Conservation (phyloP, 768 basidiomycete species). For the Chiua virens region DNA sequence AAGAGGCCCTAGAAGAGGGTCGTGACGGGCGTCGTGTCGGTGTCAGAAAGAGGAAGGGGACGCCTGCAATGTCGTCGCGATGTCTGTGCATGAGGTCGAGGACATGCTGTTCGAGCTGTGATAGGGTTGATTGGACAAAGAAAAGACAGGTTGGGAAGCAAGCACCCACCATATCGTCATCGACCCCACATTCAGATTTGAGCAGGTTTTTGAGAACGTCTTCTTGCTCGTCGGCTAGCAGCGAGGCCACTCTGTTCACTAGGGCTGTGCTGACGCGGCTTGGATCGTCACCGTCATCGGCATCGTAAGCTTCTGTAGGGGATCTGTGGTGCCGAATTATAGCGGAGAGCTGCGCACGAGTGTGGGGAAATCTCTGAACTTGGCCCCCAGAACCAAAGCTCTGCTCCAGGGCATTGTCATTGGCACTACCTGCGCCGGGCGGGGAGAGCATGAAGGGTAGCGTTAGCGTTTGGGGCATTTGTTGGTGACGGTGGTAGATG, state of each 20-base stretch:
- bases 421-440: constrained; percentile 6
- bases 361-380: constrained; percentile 68
- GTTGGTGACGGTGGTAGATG: constrained; percentile 16
- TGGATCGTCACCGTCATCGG: constrained; percentile 57
- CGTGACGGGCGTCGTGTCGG: constrained; percentile 79
- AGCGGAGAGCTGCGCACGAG: constrained; percentile 73
- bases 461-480: constrained; percentile 27
- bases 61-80: constrained; percentile 78
- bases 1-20: constrained; percentile 77
- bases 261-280: constrained; percentile 57
- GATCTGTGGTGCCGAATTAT: constrained; percentile 74
- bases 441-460: constrained; percentile 17
- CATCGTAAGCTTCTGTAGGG: constrained; percentile 51
- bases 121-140: constrained; percentile 20
- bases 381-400: constrained; percentile 16
- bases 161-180: constrained; percentile 62
- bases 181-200: constrained; percentile 66
- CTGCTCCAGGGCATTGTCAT: constrained; percentile 22
- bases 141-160: constrained; percentile 5
- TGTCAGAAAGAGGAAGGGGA: constrained; percentile 81
- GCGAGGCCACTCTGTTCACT: constrained; percentile 66
- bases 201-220: constrained; percentile 80
- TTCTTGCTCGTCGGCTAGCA: constrained; percentile 82
- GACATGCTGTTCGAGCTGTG: constrained; percentile 81
- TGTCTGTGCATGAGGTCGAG: constrained; percentile 96